Evolutionary conservation across 257 asterid species (phyloP).

Genomic region (Echium plantagineum): DNA sequence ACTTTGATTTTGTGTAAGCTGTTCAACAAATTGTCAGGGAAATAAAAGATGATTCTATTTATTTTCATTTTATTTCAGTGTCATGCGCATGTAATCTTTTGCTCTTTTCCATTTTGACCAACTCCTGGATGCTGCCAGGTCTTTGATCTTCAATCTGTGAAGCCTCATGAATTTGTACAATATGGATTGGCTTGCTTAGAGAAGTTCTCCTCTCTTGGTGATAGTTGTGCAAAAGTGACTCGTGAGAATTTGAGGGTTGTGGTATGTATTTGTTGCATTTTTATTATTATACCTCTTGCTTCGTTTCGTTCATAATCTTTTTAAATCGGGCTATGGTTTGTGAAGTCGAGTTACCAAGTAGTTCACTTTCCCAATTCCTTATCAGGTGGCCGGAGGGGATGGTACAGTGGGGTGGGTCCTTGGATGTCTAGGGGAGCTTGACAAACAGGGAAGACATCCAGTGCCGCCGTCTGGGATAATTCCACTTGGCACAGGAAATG

Average conservation of each 20-base stretch:
- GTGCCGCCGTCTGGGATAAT: conserved; percentile 62
- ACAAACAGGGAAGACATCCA: conserved; percentile 41
- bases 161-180: conserved; percentile 90
- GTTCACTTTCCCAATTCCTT: background rate
- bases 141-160: conserved; percentile 71
- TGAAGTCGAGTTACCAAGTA: too few species aligned
- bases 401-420: conserved; percentile 92
- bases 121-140: conserved; percentile 46
- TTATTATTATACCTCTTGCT: too few species aligned
- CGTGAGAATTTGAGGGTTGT: conserved; percentile 82
- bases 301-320: background rate
- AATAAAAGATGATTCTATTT: background rate
- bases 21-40: too few species aligned
- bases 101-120: background rate
- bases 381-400: conserved; percentile 88
- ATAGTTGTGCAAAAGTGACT: conserved; percentile 58
- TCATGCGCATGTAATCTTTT: background rate
- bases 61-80: too few species aligned
- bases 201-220: conserved; percentile 70
- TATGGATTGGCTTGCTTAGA: conserved; percentile 90
- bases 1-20: too few species aligned
- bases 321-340: too few species aligned
- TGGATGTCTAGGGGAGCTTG: conserved; percentile 72
- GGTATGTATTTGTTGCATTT: conserved; percentile 31
- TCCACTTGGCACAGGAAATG: conserved; percentile 89